Percentiles rank a stretch among this genome's conserved stretches.
Conservation (phyloP, 1,284 basidiomycete genomes). For the Heterobasidion annosum region DNA sequence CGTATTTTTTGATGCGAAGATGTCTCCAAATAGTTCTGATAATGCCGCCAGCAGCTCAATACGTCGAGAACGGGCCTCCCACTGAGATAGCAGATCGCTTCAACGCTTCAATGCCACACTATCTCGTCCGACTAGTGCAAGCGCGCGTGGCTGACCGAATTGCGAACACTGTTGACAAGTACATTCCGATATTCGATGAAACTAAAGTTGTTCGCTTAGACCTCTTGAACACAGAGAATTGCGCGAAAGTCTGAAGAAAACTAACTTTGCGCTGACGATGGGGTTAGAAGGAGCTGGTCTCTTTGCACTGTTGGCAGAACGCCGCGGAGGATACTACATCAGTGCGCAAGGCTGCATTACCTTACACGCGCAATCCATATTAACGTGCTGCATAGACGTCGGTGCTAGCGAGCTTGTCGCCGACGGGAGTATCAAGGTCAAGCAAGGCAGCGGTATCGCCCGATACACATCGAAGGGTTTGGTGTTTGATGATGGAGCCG, state of each 20-base stretch:
- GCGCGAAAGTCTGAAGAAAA: constrained; percentile 43
- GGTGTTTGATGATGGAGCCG: constrained; percentile 57
- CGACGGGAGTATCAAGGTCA: constrained; percentile 68
- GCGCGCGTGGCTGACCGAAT: not conserved
- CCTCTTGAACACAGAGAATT: constrained; percentile 29
- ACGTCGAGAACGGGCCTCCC: not conserved
- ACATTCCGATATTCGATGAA: not conserved
- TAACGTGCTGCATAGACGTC: constrained; percentile 29
- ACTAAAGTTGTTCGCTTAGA: too few species aligned
- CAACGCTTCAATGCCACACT: not conserved
- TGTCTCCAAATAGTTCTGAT: constrained; percentile 5
- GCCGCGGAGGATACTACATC: constrained; percentile 34
- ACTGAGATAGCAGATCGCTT: not conserved
- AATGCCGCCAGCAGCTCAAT: not conserved
- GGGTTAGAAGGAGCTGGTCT: constrained; percentile 50
- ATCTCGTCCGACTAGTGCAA: not conserved
- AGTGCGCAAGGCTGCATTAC: constrained; percentile 15
- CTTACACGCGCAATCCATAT: not conserved
- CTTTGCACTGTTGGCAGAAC: constrained; percentile 27
- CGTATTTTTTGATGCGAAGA: constrained; percentile 24
- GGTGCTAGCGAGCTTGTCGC: constrained; percentile 59
- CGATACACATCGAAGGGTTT: constrained; percentile 46
- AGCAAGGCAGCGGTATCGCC: constrained; percentile 50
- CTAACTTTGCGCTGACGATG: constrained; percentile 49
- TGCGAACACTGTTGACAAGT: constrained; percentile 6